A percentile compares a stretch with the other conserved stretches of the same genome.
Conservation (phyloP, 257 asterid species). For the Anisodus tanguticus region DNA sequence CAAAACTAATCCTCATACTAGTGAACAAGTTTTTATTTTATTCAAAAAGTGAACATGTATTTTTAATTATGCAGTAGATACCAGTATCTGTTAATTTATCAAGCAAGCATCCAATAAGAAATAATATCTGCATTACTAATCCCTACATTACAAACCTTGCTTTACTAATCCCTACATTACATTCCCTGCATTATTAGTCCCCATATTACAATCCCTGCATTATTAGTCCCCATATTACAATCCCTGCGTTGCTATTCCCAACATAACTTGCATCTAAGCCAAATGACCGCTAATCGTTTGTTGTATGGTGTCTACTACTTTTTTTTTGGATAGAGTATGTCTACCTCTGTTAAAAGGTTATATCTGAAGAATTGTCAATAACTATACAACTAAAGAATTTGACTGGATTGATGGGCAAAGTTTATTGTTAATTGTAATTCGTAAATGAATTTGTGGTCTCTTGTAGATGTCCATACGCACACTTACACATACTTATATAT, state of each 20-base stretch:
- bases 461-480: constrained; percentile 15
- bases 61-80: neutral
- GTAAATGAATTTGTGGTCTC: neutral
- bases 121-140: too few relatives aligned
- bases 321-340: neutral
- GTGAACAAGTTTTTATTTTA: neutral
- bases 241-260: neutral
- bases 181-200: neutral
- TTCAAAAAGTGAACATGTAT: too few relatives aligned
- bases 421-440: neutral
- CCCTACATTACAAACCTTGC: neutral
- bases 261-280: neutral
- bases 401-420: constrained; percentile 9
- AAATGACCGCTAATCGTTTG: neutral
- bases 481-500: constrained; percentile 28
- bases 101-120: neutral
- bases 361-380: neutral
- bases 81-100: neutral
- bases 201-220: too few relatives aligned
- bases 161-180: too few relatives aligned
- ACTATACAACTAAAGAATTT: neutral
- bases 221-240: too few relatives aligned
- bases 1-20: too few relatives aligned
- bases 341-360: constrained; percentile 2
- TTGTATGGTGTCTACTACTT: neutral